Percentiles rank a stretch among this genome's conserved stretches.
Conservation (phyloP, 441 rosid species). For the Metrosideros polymorpha region DNA sequence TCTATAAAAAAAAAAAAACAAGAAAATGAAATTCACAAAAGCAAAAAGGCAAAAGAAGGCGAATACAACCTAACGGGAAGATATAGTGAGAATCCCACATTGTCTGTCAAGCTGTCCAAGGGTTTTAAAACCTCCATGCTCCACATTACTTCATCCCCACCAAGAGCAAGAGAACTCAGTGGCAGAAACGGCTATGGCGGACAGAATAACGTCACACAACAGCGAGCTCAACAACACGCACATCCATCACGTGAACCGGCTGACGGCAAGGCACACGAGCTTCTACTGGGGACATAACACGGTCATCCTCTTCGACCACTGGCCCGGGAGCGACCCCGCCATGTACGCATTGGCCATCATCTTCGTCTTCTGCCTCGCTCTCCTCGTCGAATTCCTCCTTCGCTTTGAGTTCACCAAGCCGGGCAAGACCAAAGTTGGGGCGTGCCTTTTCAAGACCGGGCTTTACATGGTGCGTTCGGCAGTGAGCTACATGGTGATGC, state of each 20-base stretch:
- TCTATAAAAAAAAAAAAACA: not conserved
- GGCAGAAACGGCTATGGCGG: not conserved
- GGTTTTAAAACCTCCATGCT: not conserved
- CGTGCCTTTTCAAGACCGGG: conserved; percentile 31
- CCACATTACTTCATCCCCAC: not conserved
- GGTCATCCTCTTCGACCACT: conserved; percentile 51
- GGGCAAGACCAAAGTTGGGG: conserved; percentile 23
- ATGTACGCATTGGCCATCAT: conserved; percentile 62
- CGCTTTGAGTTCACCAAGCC: conserved; percentile 22
- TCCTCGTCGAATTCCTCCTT: conserved; percentile 46
- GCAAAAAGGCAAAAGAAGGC: not conserved
- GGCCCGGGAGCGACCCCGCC: conserved; percentile 53
- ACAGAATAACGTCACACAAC: not conserved
- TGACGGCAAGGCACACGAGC: conserved; percentile 17
- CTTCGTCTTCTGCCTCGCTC: conserved; percentile 49
- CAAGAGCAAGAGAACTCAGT: not conserved
- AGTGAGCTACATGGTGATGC: conserved; percentile 40
- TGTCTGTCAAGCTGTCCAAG: not conserved
- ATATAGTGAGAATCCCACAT: not conserved
- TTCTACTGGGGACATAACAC: conserved; percentile 67
- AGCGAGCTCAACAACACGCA: conserved; percentile 5
- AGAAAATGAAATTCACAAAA: not conserved
- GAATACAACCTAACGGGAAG: not conserved
- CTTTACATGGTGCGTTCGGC: conserved; percentile 27
- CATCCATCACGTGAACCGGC: conserved; percentile 21